Percentiles rank a stretch among this genome's conserved stretches.
phyloP scores from a whole-genome alignment of 129 eudicot species.

The Tagetes erecta region DNA sequence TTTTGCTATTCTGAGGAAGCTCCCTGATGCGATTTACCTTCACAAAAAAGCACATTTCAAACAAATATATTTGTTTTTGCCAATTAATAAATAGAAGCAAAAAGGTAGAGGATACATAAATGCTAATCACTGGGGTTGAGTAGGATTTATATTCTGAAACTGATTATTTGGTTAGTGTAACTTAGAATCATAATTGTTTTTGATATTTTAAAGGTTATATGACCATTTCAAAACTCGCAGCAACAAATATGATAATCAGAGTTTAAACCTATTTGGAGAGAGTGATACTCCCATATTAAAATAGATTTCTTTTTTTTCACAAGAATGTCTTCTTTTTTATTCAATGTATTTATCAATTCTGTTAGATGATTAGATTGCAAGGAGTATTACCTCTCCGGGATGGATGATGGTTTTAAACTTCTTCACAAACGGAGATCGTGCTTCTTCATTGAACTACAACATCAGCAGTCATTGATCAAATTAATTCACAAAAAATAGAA shows the following conservation, averaged over 20 bases:
- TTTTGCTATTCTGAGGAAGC: conserved; percentile 86
- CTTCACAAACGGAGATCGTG: conserved; percentile 91
- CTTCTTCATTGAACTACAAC: conserved; percentile 85
- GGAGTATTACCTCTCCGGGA: conserved; percentile 81
- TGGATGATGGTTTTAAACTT: conserved; percentile 87
- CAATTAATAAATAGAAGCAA: background rate
- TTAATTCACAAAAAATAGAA: background rate
- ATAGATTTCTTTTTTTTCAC: background rate
- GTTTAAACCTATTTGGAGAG: background rate
- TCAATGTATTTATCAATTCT: background rate
- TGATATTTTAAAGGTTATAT: background rate
- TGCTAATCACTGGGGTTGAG: background rate
- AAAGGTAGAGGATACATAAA: background rate
- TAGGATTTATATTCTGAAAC: background rate
- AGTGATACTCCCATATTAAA: background rate
- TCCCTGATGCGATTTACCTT: conserved; percentile 96
- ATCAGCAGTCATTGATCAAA: background rate
- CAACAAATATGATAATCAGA: background rate
- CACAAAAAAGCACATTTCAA: conserved; percentile 10
- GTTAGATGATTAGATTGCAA: background rate
- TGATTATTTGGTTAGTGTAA: background rate
- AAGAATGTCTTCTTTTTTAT: background rate
- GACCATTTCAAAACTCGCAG: background rate
- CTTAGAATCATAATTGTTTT: background rate
- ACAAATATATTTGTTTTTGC: background rate